Evolutionary conservation across 352 stramenopile genomes (phyloP).

Genomic region (Pythium myriotylum): DNA sequence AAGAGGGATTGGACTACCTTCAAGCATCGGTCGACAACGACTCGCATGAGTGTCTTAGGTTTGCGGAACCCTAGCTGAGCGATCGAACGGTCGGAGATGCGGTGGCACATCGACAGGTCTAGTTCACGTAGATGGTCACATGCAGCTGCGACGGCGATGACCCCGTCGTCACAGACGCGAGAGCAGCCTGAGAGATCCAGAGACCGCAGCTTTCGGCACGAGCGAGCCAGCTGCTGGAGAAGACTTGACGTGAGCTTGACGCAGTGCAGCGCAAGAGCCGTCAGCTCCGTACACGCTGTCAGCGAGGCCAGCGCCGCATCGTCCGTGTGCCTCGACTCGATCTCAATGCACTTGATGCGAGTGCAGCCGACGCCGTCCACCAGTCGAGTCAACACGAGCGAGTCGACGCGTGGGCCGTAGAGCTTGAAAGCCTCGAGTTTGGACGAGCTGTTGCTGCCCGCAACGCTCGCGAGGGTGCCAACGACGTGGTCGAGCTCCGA

Average conservation of each 20-base stretch:
- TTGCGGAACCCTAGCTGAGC: slow-evolving; percentile 50
- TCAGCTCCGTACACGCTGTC: slow-evolving; percentile 38
- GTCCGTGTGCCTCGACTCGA: slow-evolving; percentile 79
- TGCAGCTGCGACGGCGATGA: slow-evolving; percentile 65
- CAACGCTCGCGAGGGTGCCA: slow-evolving; percentile 31
- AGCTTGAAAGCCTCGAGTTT: slow-evolving; percentile 54
- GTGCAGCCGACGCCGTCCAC: slow-evolving; percentile 39
- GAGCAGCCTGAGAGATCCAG: slow-evolving; percentile 80
- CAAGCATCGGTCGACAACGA: slow-evolving; percentile 66
- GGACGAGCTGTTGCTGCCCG: slow-evolving; percentile 19
- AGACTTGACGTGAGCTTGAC: slow-evolving; percentile 72
- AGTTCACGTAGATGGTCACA: slow-evolving; percentile 52
- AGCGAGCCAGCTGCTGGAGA: slow-evolving; percentile 44
- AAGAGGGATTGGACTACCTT: slow-evolving; percentile 38
- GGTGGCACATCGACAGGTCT: slow-evolving; percentile 82
- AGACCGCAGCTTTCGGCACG: slow-evolving; percentile 40
- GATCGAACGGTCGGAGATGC: slow-evolving; percentile 71
- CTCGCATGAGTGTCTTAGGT: slow-evolving; percentile 34
- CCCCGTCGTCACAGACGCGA: slow-evolving; percentile 73
- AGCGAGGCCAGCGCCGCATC: slow-evolving; percentile 48
- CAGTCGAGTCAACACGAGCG: slow-evolving; percentile 43
- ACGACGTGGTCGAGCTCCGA: slow-evolving; percentile 56
- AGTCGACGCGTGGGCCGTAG: slow-evolving; percentile 61
- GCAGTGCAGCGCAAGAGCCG: slow-evolving; percentile 54
- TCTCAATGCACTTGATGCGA: slow-evolving; percentile 47